phyloP scores from a whole-genome alignment of 805 yeast genomes.

The Candida easanensis region DNA sequence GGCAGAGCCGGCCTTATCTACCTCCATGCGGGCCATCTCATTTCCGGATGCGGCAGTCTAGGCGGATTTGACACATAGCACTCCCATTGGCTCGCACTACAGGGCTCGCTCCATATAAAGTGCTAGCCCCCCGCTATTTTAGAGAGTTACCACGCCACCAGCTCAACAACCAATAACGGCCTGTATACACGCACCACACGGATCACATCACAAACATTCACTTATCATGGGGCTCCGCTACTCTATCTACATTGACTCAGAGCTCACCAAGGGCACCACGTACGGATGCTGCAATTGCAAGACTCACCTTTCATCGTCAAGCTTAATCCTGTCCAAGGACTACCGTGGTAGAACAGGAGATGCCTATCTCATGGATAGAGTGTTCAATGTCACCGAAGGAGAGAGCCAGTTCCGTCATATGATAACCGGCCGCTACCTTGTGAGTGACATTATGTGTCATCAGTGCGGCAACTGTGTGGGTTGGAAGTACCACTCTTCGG shows the following conservation, averaged over 20 bases:
- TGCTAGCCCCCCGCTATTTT: too few species aligned
- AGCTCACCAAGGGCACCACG: slow-evolving; percentile 27
- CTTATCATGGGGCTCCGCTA: slow-evolving; percentile 47
- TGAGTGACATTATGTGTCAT: slow-evolving; percentile 55
- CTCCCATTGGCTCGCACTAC: slow-evolving; percentile 4
- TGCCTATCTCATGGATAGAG: slow-evolving; percentile 52
- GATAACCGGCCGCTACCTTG: slow-evolving; percentile 59
- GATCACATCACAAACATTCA: background rate
- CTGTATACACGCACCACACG: background rate
- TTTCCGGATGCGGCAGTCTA: slow-evolving; percentile 12
- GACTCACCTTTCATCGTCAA: slow-evolving; percentile 38
- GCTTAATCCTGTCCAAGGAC: slow-evolving; percentile 39
- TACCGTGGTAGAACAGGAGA: slow-evolving; percentile 59
- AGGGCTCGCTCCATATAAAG: background rate
- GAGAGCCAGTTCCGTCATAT: slow-evolving; percentile 35
- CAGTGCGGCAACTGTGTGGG: slow-evolving; percentile 55
- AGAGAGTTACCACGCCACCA: too few species aligned
- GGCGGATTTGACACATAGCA: background rate
- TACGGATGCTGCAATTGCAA: slow-evolving; percentile 39
- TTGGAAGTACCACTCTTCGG: slow-evolving; percentile 58
- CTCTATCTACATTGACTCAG: slow-evolving; percentile 38
- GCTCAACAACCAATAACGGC: too few species aligned
- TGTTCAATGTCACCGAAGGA: slow-evolving; percentile 43
- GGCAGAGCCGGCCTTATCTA: slow-evolving; percentile 6
- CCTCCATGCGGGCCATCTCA: slow-evolving; percentile 2